These are phyloP conservation scores for Dendrobium officinale DNA, from an alignment of 106 monocot species.

Conservation along the genomic window DNA sequence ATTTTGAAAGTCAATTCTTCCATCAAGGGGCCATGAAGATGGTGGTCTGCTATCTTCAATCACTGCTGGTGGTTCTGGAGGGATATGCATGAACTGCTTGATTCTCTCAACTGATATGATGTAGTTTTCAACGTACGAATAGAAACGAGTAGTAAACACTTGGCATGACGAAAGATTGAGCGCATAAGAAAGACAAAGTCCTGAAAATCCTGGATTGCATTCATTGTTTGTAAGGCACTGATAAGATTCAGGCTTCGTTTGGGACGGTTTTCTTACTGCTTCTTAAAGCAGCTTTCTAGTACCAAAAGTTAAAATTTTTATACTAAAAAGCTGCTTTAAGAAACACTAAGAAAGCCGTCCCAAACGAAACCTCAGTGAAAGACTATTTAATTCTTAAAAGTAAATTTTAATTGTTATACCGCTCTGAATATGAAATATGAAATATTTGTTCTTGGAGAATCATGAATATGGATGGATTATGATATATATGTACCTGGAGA, in stretches of 20 bases:
- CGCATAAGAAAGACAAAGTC: conserved; percentile 76
- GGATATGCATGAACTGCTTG: conserved; percentile 70
- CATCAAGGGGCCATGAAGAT: conserved; percentile 64
- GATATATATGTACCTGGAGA: conserved; percentile 40
- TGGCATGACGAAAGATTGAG: conserved; percentile 48
- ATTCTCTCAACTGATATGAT: conserved; percentile 81
- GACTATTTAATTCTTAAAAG: neutral
- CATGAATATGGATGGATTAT: too few relatives aligned
- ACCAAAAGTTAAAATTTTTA: too few relatives aligned
- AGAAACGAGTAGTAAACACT: conserved; percentile 61
- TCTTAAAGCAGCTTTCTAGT: too few relatives aligned
- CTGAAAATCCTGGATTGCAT: conserved; percentile 50
- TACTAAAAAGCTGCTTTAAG: too few relatives aligned
- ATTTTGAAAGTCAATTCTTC: conserved; percentile 65
- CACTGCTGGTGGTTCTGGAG: conserved; percentile 57
- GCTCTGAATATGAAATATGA: too few relatives aligned
- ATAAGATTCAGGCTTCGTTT: neutral
- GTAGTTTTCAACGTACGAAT: conserved; percentile 67
- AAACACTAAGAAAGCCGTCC: too few relatives aligned
- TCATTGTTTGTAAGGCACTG: neutral
- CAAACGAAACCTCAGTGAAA: neutral
- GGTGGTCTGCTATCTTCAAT: conserved; percentile 45
- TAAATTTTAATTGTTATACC: neutral
- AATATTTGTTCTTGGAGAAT: too few relatives aligned
- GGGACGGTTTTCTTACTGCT: too few relatives aligned